phyloP scores from a whole-genome alignment of 2,329 filamentous ascomycete genomes.

The Penicillium crustosum region DNA sequence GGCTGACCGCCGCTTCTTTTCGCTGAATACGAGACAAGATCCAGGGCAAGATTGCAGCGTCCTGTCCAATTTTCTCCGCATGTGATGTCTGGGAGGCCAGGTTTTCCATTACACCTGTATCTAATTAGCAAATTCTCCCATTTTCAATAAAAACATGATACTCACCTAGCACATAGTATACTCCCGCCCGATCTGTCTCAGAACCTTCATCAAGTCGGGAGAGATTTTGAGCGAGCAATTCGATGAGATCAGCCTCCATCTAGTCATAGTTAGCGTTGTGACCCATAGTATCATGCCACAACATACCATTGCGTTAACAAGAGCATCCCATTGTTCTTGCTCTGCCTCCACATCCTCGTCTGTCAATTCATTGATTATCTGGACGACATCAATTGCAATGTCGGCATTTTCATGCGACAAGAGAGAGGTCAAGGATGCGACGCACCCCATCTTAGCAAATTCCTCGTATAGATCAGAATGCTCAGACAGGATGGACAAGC shows the following conservation, averaged over 20 bases:
- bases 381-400: constrained; percentile 86
- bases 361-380: constrained; percentile 86
- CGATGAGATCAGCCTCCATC: constrained; percentile 46
- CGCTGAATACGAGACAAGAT: constrained; percentile 71
- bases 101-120: constrained; percentile 71
- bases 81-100: constrained; percentile 69
- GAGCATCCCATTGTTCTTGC: constrained; percentile 73
- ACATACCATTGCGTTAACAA: constrained; percentile 63
- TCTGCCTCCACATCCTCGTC: constrained; percentile 87
- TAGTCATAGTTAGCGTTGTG: constrained; percentile 24
- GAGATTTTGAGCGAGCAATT: constrained; percentile 58
- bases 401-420: constrained; percentile 96
- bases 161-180: constrained; percentile 75
- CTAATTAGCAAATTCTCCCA: constrained; percentile 14
- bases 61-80: constrained; percentile 69
- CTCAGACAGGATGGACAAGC: constrained; percentile 80
- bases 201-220: constrained; percentile 71
- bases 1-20: constrained; percentile 67
- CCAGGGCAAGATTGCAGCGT: constrained; percentile 71
- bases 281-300: too few relatives aligned
- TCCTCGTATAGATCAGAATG: constrained; percentile 80
- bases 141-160: not conserved
- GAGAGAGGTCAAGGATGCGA: constrained; percentile 72
- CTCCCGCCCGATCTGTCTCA: constrained; percentile 73
- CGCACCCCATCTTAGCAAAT: constrained; percentile 72